These are phyloP conservation scores for Teunomyces panamensis DNA, from an alignment of 805 yeast species.

Conservation along the genomic window DNA sequence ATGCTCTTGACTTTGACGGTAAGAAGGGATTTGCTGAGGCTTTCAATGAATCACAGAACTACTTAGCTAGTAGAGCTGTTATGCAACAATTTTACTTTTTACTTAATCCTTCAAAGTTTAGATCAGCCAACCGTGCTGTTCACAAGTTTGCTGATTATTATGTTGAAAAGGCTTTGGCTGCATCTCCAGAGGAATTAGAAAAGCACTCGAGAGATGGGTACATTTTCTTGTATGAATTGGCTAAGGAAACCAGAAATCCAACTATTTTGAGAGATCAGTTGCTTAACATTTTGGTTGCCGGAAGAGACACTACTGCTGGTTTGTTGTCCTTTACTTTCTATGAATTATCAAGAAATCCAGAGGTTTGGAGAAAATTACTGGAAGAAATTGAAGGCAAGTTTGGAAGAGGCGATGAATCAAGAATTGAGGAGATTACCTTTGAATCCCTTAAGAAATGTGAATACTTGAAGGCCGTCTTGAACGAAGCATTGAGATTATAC, in stretches of 20 bases:
- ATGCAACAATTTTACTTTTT: slow-evolving; percentile 16
- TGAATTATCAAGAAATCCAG: slow-evolving; percentile 44
- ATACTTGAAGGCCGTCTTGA: slow-evolving; percentile 45
- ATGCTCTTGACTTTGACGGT: slow-evolving; percentile 23
- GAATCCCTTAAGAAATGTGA: slow-evolving; percentile 49
- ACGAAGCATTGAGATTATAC: slow-evolving; percentile 49
- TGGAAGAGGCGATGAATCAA: slow-evolving; percentile 31
- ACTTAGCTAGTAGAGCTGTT: slow-evolving; percentile 24
- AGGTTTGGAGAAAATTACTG: slow-evolving; percentile 35
- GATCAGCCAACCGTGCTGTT: slow-evolving; percentile 18
- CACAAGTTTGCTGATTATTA: slow-evolving; percentile 36
- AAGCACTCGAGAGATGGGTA: slow-evolving; percentile 35
- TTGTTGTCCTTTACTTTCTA: slow-evolving; percentile 44
- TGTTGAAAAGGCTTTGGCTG: slow-evolving; percentile 35
- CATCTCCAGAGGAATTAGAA: slow-evolving; percentile 29
- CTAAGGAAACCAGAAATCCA: slow-evolving; percentile 47
- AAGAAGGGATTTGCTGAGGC: slow-evolving; percentile 33
- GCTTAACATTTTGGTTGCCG: slow-evolving; percentile 50
- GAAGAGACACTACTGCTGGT: slow-evolving; percentile 56
- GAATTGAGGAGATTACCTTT: slow-evolving; percentile 39
- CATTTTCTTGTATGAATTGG: slow-evolving; percentile 47
- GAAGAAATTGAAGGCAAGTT: slow-evolving; percentile 30
- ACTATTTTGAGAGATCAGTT: slow-evolving; percentile 48
- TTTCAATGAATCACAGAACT: slow-evolving; percentile 31
- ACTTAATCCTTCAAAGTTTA: slow-evolving; percentile 15